Evolutionary conservation across 208 protist species (phyloP).

Genomic region (Blastocrithidia nonstop): DNA sequence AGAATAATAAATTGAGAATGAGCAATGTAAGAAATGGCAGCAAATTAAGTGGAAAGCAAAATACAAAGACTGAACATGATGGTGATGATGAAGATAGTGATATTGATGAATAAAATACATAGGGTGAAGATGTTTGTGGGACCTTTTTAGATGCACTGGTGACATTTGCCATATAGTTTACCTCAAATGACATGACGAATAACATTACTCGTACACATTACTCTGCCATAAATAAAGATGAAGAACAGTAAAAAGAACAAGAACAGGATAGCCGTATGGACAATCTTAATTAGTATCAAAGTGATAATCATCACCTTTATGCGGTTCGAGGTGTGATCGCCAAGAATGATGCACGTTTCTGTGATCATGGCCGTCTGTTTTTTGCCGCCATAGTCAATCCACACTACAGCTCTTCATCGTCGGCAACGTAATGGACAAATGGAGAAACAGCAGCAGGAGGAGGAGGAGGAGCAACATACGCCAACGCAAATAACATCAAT

Average conservation of each 20-base stretch:
- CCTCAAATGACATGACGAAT: not conserved
- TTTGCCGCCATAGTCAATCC: constrained; percentile 19
- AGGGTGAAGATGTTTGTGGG: no score
- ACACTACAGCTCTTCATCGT: not conserved
- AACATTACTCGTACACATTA: not conserved
- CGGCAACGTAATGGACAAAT: not conserved
- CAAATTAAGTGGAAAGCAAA: no score
- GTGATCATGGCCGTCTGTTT: constrained; percentile 26
- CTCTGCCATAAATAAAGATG: not conserved
- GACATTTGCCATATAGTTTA: not conserved
- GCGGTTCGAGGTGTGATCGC: not conserved
- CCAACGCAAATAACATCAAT: not conserved
- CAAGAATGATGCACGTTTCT: constrained; percentile 1
- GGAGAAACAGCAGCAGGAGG: not conserved
- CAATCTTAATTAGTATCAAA: no score
- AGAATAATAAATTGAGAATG: no score
- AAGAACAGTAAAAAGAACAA: not conserved
- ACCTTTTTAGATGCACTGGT: constrained; percentile 8
- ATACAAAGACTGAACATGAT: no score
- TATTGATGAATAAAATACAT: no score
- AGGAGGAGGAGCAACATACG: not conserved
- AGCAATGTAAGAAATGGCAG: no score
- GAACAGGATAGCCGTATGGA: no score
- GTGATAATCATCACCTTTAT: no score
- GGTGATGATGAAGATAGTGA: no score